A percentile compares a stretch with the other conserved stretches of the same genome.
Conservation (phyloP, 2,329 filamentous ascomycete genomes). For the Fonsecaea multimorphosa region DNA sequence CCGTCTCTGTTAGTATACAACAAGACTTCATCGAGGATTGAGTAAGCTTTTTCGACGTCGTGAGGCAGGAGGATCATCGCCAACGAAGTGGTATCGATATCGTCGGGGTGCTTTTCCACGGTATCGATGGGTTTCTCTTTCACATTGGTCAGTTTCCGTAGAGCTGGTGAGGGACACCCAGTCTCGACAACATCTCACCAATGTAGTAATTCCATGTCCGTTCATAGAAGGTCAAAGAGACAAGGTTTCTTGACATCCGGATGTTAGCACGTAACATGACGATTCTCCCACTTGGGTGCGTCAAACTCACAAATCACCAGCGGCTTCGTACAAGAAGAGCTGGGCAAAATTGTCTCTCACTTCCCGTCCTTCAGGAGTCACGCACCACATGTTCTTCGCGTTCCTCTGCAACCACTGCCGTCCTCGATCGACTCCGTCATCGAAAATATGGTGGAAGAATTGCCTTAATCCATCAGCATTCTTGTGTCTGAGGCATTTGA, state of each 20-base stretch:
- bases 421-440: constrained; percentile 14
- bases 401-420: constrained; percentile 10
- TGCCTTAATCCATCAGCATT: constrained; percentile 5
- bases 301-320: constrained; percentile 14
- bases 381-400: constrained; percentile 21
- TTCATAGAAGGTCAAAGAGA: constrained; percentile 18
- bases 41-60: constrained; percentile 14
- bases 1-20: constrained; percentile 10
- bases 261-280: neutral
- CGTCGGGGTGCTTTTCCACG: constrained; percentile 15
- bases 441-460: constrained; percentile 12
- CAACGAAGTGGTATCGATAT: constrained; percentile 20
- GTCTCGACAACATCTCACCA: neutral
- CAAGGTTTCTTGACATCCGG: constrained; percentile 9
- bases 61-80: constrained; percentile 14
- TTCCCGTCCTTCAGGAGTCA: constrained; percentile 16
- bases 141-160: neutral
- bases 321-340: constrained; percentile 22
- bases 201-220: constrained; percentile 23
- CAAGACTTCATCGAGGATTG: constrained; percentile 15
- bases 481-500: constrained; percentile 15
- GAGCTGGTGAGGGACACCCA: neutral
- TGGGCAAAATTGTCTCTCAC: constrained; percentile 24
- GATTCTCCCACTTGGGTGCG: neutral
- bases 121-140: constrained; percentile 17